Percentiles rank a stretch among this genome's conserved stretches.
Conservation (phyloP, 305 asterid genomes). For the Nicotiana rustica region DNA sequence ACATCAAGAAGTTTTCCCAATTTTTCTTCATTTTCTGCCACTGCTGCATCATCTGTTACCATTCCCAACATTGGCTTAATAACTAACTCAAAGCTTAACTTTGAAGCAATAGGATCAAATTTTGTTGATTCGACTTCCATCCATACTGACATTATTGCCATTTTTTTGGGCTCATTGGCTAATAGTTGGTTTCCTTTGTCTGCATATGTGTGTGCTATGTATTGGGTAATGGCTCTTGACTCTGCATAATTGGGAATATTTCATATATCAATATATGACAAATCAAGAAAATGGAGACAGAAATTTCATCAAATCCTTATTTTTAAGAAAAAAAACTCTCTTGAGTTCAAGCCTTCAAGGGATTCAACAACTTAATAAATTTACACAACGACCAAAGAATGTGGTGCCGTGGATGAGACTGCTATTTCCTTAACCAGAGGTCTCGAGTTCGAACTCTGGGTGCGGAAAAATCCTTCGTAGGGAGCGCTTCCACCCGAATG, state of each 20-base stretch:
- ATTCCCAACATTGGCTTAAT: constrained; percentile 41
- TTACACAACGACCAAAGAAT: too few species aligned
- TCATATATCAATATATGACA: neutral
- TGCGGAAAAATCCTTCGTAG: too few species aligned
- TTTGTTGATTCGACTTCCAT: constrained; percentile 45
- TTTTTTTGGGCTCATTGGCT: constrained; percentile 41
- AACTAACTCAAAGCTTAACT: constrained; percentile 39
- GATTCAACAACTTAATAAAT: too few species aligned
- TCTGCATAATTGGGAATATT: neutral
- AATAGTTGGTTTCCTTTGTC: constrained; percentile 47
- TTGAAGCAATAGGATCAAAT: constrained; percentile 39
- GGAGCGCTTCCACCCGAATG: too few species aligned
- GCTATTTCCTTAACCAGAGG: too few species aligned
- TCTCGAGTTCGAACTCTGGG: too few species aligned
- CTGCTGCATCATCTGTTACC: constrained; percentile 46
- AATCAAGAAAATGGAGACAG: neutral
- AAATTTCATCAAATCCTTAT: too few species aligned
- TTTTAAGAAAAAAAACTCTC: too few species aligned
- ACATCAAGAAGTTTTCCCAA: constrained; percentile 52
- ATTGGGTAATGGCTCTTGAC: constrained; percentile 40
- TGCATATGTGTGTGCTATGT: constrained; percentile 52
- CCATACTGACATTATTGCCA: constrained; percentile 44
- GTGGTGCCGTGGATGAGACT: too few species aligned
- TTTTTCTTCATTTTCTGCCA: constrained; percentile 43
- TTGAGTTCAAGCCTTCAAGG: too few species aligned